These are phyloP conservation scores for Claviceps sp. DNA, from an alignment of 2,329 filamentous ascomycete genomes.

Conservation along the genomic window DNA sequence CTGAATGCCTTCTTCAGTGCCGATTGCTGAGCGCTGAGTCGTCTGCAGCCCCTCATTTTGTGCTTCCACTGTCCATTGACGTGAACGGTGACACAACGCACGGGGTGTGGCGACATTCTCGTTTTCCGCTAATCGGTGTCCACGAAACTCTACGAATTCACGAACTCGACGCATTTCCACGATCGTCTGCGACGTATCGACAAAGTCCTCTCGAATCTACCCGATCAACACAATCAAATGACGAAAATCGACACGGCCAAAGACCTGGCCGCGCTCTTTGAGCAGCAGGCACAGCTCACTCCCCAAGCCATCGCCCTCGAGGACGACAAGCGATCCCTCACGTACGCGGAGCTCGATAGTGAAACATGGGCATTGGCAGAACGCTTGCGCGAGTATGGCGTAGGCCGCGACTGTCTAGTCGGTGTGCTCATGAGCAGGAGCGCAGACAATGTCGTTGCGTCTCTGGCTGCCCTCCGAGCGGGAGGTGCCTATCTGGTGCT, in stretches of 20 bases:
- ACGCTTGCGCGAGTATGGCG: constrained; percentile 52
- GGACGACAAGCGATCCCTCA: constrained; percentile 53
- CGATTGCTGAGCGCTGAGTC: too few species aligned
- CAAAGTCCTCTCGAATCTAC: too few species aligned
- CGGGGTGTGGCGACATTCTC: too few species aligned
- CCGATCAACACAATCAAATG: constrained; percentile 27
- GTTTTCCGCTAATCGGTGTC: too few species aligned
- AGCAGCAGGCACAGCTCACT: constrained; percentile 52
- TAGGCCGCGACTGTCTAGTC: constrained; percentile 59
- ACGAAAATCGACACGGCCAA: constrained; percentile 55
- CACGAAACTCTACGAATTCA: too few species aligned
- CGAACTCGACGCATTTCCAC: too few species aligned
- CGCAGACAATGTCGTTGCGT: constrained; percentile 68
- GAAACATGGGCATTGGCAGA: constrained; percentile 52
- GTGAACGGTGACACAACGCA: too few species aligned
- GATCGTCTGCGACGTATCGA: too few species aligned
- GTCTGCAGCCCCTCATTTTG: too few species aligned
- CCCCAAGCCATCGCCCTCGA: constrained; percentile 60
- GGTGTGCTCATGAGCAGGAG: constrained; percentile 64
- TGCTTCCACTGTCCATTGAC: not conserved
- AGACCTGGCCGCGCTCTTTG: constrained; percentile 61
- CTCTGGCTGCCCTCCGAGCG: constrained; percentile 62
- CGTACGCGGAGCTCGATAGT: constrained; percentile 58
- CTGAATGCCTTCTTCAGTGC: too few species aligned
- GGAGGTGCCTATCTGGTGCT: constrained; percentile 71